Base-by-base conservation (phyloP, 2,329 filamentous ascomycete genomes). In the Alternaria infectoria region DNA sequence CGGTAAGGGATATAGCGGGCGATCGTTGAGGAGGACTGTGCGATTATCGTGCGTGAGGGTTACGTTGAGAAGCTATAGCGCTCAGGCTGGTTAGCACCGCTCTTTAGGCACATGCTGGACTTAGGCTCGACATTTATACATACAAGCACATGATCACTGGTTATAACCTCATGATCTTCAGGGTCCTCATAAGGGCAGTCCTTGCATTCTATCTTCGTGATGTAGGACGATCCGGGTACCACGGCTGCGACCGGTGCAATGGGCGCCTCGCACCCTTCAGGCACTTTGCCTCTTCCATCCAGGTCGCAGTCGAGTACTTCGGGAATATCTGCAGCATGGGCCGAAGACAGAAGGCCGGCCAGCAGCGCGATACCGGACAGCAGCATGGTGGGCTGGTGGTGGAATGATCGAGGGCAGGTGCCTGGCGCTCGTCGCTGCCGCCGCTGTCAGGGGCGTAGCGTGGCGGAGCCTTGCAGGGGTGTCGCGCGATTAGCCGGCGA, bases 181-280 rank as follows among this genome's bases (percentile, higher is more conserved):
- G 12, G 54, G 21, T 68, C 32, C 17, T 61, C 46, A 49, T 69
- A 69, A 4, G 69, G 65, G 45, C 77, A 79, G 62, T 74, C 69
- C 25, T 69, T 66, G 66, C 77, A 79, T 52, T 72, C 68, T 11
- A 79, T 64, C 55, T 71, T 77, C 9, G 74, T 69, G n/a, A 74
- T 63, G 65, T 77, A 78, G 54, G 69, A 73, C n/a, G 62, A 59
- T 55, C 66, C 73, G 28, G 71, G 68, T 44, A 61, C 59, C 19
- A 77, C 59, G 15, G 69, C 65, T 7, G 75, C 70, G 23, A 77
- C 66, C 25, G 67, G 43, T 36, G 71, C 64, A 19, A 77, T 62
- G 28, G 74, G 74, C 12, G 68, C 60, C 21, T 64, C 52, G 59
- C 77, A 78, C 21, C 66, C 61, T 19, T 70, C 55, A 25, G 49